These are phyloP conservation scores for Pythium volutum DNA, from an alignment of 352 stramenopile species.

Conservation along the genomic window DNA sequence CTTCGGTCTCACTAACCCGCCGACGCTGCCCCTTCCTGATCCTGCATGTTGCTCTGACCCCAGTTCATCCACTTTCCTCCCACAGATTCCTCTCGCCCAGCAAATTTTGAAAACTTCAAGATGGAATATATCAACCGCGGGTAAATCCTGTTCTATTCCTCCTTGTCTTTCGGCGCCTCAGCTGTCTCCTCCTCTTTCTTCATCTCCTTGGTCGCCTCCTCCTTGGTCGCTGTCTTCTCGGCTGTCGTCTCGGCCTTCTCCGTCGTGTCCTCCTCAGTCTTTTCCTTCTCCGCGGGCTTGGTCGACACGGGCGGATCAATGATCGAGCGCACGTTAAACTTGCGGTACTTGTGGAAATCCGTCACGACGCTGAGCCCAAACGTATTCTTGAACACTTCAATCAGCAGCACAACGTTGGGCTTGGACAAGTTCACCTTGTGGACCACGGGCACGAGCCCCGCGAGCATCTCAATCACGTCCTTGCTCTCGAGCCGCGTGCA, in stretches of 20 bases:
- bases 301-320: slow-evolving; percentile 52
- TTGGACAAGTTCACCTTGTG: slow-evolving; percentile 80
- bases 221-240: neutral
- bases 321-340: slow-evolving; percentile 77
- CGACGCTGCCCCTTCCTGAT: too few species aligned
- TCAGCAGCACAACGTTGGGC: slow-evolving; percentile 54
- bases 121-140: neutral
- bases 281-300: slow-evolving; percentile 27
- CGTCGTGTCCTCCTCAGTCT: slow-evolving; percentile 10
- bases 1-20: too few species aligned
- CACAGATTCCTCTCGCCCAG: too few species aligned
- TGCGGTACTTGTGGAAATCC: slow-evolving; percentile 69
- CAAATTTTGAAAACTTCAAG: too few species aligned
- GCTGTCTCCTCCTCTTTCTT: slow-evolving; percentile 1
- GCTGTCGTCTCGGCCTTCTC: neutral
- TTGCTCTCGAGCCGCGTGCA: slow-evolving; percentile 68
- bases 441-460: slow-evolving; percentile 44
- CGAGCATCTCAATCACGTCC: slow-evolving; percentile 71
- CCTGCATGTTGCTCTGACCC: too few species aligned
- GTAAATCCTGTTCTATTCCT: slow-evolving; percentile 7
- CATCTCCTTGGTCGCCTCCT: neutral
- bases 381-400: slow-evolving; percentile 78
- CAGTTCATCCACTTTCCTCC: too few species aligned
- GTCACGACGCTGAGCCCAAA: slow-evolving; percentile 72
- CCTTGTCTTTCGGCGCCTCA: slow-evolving; percentile 1